phyloP scores from a whole-genome alignment of 108 stramenopile genomes.

The Stephanodiscus minutulus region DNA sequence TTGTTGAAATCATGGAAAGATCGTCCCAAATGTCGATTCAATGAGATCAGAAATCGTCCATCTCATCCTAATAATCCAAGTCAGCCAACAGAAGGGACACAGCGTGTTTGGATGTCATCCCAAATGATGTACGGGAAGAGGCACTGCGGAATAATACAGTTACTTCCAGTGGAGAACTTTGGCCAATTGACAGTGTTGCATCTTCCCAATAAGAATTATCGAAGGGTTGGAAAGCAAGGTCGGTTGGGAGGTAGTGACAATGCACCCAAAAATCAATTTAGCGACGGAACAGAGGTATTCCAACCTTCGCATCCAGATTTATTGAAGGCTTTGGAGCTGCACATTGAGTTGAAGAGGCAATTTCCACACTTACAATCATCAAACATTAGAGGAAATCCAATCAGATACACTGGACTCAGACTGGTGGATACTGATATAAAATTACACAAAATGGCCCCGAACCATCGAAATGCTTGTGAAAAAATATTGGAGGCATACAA shows the following conservation, averaged over 20 bases:
- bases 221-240: slow-evolving; percentile 74
- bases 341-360: slow-evolving; percentile 61
- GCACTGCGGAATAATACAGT: slow-evolving; percentile 78
- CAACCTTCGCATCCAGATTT: slow-evolving; percentile 51
- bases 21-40: slow-evolving; percentile 63
- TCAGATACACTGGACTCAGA: slow-evolving; percentile 60
- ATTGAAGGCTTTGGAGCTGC: slow-evolving; percentile 73
- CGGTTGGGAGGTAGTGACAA: slow-evolving; percentile 51
- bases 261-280: slow-evolving; percentile 60
- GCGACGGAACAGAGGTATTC: slow-evolving; percentile 74
- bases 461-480: slow-evolving; percentile 40
- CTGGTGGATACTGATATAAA: slow-evolving; percentile 71
- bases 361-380: slow-evolving; percentile 45
- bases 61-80: slow-evolving; percentile 50
- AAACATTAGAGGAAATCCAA: slow-evolving; percentile 24
- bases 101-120: slow-evolving; percentile 85
- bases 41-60: slow-evolving; percentile 69
- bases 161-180: slow-evolving; percentile 72
- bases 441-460: slow-evolving; percentile 16
- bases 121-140: slow-evolving; percentile 74
- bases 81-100: slow-evolving; percentile 84
- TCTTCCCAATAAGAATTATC: slow-evolving; percentile 89
- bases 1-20: slow-evolving; percentile 78
- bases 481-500: slow-evolving; percentile 67
- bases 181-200: slow-evolving; percentile 80